Evolutionary conservation across 179 eudicot genomes (phyloP), one percentile per base, ranked within the genome.

Genomic region (Beta corolliflora): DNA sequence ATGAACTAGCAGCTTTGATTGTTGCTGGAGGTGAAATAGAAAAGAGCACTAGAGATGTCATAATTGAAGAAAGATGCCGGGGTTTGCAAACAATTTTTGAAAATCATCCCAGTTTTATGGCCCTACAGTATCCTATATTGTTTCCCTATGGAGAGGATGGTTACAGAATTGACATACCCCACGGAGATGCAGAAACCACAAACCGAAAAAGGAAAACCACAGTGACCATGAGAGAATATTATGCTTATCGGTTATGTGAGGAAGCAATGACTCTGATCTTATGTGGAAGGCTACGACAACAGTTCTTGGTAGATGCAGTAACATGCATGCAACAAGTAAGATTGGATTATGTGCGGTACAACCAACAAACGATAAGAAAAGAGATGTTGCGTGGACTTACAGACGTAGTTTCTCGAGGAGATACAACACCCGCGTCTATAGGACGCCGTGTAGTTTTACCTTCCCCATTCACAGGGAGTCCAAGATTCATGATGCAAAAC

Each of bases 401-500:
- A 50, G 46, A 10, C 18, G 63, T 73, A 23, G 0, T 66, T 16
- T 46, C 60, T 6, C 12, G 72, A 25, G 86, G 87, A 13, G 82
- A 88, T 16, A 73, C 48, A 3, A 14, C 29, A 25, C 29, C 29
- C 29, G 29, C 29, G 29, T 25, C 29, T 25, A 25, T 25, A 25
- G 29, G 29, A 25, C 25, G 60, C 11, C 18, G 76, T 21, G 36
- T 86, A 0, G n/a, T 86, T 0, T 45, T 85, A 14, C 85, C 89
- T 3, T 79, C 81, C 0, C 18, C 75, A 2, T 79, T 80, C 53
- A 86, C 79, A 0, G 77, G 85, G 0, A 45, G 88, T 6, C 81
- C 83, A 9, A 23, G 85, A 15, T 25, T 25, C 14, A 83, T 79
- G 84, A 56, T 73, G 0, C 82, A 88, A 53, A 85, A 81, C 10